Base-by-base conservation (phyloP, 108 stramenopile genomes). In the Seminavis robusta region DNA sequence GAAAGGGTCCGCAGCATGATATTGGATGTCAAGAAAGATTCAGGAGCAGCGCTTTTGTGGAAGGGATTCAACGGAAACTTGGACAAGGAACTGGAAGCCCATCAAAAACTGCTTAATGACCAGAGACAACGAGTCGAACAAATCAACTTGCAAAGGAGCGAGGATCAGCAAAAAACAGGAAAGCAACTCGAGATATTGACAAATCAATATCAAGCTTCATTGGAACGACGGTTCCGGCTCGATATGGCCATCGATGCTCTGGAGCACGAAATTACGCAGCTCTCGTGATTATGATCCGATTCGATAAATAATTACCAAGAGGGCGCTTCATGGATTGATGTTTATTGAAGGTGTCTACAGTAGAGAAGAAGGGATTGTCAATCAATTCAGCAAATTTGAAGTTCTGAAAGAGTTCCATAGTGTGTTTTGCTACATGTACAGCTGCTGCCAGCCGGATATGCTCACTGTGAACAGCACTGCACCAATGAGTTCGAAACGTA, bases 121-220 rank as follows among this genome's bases (percentile, higher is more conserved):
- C 80, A 84, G 28, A 46, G 71, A 1, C 47, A 73, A 36, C 43
- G 55, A 21, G 84, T 86, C 0, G 88, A 86, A 62, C 76, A 77
- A 47, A 71, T 86, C 26, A 84, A 88, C 51, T 79, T 70, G 19
- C 51, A 65, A 33, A 55, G 87, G 69, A 68, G 81, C 45, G 65
- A 41, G 30, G 71, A 88, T 45, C 69, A 80, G 45, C 37, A 67
- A 19, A 30, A 42, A 8, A 27, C 33, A 21, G 57, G 59, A 41
- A 63, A 52, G 1, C 56, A 77, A 50, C 39, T 88, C 31, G 62
- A 56, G 27, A 61, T 56, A 44, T 55, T 85, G 58, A 48, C 31
- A 4, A 19, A 38, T 32, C 67, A 71, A n/a, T 73, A 61, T 48
- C 67, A 71, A 52, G 47, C 67, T 32, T 63, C 75, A 51, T n/a